phyloP scores from a whole-genome alignment of 352 stramenopile species.

The Thraustochytrium striatum region DNA sequence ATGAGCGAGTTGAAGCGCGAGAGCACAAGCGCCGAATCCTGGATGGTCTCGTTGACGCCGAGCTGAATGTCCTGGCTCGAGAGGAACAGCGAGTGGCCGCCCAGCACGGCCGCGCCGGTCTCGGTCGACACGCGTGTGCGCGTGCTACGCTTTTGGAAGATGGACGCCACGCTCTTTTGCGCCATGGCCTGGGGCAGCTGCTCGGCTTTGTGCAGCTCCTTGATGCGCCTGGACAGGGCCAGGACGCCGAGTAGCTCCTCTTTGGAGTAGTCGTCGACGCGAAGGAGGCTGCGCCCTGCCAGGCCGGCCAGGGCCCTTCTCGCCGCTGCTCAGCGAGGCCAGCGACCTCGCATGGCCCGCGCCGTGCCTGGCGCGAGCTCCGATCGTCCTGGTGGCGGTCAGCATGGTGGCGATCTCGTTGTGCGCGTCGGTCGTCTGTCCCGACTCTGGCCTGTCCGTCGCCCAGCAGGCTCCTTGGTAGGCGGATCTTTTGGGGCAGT shows the following conservation, averaged over 20 bases:
- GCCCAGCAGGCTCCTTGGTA: neutral
- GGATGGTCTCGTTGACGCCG: slow-evolving; percentile 91
- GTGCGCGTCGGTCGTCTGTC: neutral
- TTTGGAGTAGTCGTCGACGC: slow-evolving; percentile 47
- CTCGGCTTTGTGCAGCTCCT: slow-evolving; percentile 39
- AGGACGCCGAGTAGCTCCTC: slow-evolving; percentile 44
- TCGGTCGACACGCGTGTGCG: slow-evolving; percentile 86
- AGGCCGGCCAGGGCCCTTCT: slow-evolving; percentile 10
- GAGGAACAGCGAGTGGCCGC: slow-evolving; percentile 92
- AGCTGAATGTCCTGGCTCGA: slow-evolving; percentile 95
- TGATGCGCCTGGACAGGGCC: slow-evolving; percentile 29
- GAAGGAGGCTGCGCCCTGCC: slow-evolving; percentile 30
- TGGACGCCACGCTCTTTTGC: slow-evolving; percentile 80
- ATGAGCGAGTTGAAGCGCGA: slow-evolving; percentile 93
- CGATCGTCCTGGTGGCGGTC: neutral
- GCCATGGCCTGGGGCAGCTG: slow-evolving; percentile 38
- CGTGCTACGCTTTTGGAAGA: slow-evolving; percentile 88
- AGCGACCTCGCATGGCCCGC: neutral
- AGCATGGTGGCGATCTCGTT: neutral
- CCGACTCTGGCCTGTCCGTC: neutral
- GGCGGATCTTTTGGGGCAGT: too few species aligned
- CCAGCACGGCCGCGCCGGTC: slow-evolving; percentile 91
- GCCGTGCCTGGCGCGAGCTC: neutral
- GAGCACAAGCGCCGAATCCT: slow-evolving; percentile 70
- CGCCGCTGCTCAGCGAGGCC: neutral